phyloP scores from a whole-genome alignment of 352 stramenopile genomes.

The Plasmopara muralis region DNA sequence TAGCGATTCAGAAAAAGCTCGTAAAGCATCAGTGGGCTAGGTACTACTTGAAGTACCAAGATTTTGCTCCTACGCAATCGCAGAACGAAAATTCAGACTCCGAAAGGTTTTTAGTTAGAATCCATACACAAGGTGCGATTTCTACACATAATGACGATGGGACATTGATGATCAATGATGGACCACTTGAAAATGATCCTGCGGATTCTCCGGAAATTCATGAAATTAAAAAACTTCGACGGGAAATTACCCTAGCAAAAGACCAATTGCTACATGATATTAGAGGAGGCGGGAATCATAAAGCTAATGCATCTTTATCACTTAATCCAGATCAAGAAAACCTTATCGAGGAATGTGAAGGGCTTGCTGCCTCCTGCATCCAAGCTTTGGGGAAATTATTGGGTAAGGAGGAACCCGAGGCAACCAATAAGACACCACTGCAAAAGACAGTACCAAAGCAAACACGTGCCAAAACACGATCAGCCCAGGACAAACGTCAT shows the following conservation, averaged over 20 bases:
- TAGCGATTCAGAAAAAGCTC: constrained; percentile 46
- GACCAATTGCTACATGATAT: constrained; percentile 37
- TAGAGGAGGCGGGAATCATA: constrained; percentile 9
- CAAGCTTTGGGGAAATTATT: constrained; percentile 60
- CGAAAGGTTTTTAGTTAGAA: constrained; percentile 1
- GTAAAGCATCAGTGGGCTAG: constrained; percentile 53
- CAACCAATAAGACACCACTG: neutral
- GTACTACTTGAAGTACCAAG: constrained; percentile 45
- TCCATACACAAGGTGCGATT: constrained; percentile 12
- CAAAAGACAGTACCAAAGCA: constrained; percentile 11
- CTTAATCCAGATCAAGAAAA: constrained; percentile 30
- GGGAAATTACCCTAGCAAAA: constrained; percentile 52
- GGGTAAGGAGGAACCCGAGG: constrained; percentile 19
- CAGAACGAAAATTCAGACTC: constrained; percentile 1
- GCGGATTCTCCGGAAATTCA: constrained; percentile 44
- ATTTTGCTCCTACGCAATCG: constrained; percentile 7
- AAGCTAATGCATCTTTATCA: constrained; percentile 2
- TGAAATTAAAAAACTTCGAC: constrained; percentile 68
- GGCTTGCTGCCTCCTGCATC: constrained; percentile 54
- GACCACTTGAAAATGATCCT: constrained; percentile 25
- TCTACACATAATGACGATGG: constrained; percentile 4
- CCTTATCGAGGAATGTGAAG: constrained; percentile 56
- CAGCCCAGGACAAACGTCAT: constrained; percentile 12
- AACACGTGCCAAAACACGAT: constrained; percentile 8
- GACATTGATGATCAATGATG: constrained; percentile 22